These are phyloP conservation scores for Naganishia cerealis DNA, from an alignment of 1,284 basidiomycete genomes.

Conservation along the genomic window DNA sequence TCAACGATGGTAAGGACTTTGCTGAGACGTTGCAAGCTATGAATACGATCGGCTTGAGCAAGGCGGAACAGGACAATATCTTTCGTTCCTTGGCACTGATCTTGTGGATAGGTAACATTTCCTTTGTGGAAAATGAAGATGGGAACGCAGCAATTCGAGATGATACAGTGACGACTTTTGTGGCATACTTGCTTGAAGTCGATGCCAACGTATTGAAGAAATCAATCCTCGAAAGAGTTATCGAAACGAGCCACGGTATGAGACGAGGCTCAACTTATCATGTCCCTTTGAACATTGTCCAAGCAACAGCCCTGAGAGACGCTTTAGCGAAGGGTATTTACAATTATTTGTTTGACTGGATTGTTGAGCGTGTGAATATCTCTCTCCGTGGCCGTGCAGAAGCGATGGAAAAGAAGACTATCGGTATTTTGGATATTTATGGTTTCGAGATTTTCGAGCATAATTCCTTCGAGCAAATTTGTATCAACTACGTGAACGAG, in stretches of 20 bases:
- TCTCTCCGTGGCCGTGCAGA: too few species aligned
- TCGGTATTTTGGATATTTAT: conserved; percentile 97
- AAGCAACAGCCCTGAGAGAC: conserved; percentile 84
- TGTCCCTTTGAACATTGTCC: conserved; percentile 90
- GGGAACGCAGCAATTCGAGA: conserved; percentile 83
- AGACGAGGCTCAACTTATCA: conserved; percentile 87
- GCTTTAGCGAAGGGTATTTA: conserved; percentile 83
- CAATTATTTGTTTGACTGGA: conserved; percentile 99
- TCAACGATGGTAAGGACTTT: conserved; percentile 87
- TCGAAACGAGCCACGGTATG: conserved; percentile 92
- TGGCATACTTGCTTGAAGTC: conserved; percentile 90
- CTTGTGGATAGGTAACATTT: conserved; percentile 95
- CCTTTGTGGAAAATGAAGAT: conserved; percentile 83
- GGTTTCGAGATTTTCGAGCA: conserved; percentile 96
- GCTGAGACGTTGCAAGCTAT: conserved; percentile 90
- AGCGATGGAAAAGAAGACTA: conserved; percentile 94
- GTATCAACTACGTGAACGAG: conserved; percentile 99
- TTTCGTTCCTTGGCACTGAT: conserved; percentile 88
- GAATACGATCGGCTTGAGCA: conserved; percentile 82
- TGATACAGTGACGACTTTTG: conserved; percentile 84
- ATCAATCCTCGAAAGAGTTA: conserved; percentile 76
- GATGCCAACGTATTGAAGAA: conserved; percentile 78
- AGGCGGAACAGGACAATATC: conserved; percentile 86
- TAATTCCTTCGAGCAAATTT: conserved; percentile 89
- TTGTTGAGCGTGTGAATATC: conserved; percentile 90